phyloP scores from a whole-genome alignment of 2,329 filamentous ascomycete species.

The Colletotrichum karsti region DNA sequence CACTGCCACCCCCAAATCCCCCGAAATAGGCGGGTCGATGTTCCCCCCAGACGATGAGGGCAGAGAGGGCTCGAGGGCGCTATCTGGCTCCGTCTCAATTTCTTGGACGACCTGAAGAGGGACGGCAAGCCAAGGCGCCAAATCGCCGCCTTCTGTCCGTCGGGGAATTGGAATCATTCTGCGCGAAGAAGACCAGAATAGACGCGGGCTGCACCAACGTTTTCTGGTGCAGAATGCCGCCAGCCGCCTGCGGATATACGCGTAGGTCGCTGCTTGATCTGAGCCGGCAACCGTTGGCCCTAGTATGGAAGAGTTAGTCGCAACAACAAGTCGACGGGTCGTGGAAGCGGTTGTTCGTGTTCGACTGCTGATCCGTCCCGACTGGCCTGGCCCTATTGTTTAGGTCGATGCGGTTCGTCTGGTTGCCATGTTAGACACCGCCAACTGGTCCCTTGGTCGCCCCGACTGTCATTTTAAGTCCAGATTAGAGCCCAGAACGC shows the following conservation, averaged over 20 bases:
- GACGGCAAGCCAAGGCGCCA: constrained; percentile 1
- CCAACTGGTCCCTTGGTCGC: constrained; percentile 9
- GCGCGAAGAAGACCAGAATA: neutral
- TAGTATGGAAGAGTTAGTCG: no score
- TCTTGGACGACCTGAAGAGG: constrained; percentile 13
- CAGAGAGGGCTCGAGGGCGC: constrained; percentile 40
- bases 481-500: constrained; percentile 31
- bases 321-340: neutral
- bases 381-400: neutral
- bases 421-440: neutral
- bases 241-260: neutral
- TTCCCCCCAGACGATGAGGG: neutral
- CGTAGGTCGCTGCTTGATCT: constrained; percentile 1
- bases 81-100: constrained; percentile 21
- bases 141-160: neutral
- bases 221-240: neutral
- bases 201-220: neutral
- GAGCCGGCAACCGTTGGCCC: neutral
- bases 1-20: constrained; percentile 14
- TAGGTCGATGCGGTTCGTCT: neutral
- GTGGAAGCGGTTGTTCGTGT: neutral
- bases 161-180: neutral
- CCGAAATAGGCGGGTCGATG: neutral
- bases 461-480: constrained; percentile 11
- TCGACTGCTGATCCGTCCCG: constrained; percentile 1